Conservation (phyloP, 805 yeast genomes). For the Teunomyces stri region DNA sequence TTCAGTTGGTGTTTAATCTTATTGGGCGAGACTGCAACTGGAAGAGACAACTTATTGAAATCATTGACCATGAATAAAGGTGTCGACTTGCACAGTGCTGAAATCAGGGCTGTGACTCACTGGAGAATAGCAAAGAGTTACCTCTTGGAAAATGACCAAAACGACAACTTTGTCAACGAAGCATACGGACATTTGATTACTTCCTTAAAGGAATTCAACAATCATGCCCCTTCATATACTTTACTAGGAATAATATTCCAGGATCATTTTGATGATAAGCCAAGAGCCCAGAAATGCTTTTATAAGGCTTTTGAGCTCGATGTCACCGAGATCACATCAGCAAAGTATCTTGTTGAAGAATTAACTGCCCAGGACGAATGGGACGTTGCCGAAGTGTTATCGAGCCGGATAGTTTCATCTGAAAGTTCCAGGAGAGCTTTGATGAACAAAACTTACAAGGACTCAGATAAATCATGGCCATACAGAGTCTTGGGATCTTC, state of each 20-base stretch:
- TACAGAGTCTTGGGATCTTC: conserved; percentile 82
- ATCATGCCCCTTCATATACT: conserved; percentile 77
- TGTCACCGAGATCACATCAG: conserved; percentile 71
- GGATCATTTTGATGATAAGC: conserved; percentile 52
- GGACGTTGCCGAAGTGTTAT: conserved; percentile 77
- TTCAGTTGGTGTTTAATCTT: conserved; percentile 75
- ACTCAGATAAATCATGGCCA: conserved; percentile 69
- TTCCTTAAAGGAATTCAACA: conserved; percentile 62
- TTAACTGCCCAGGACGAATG: conserved; percentile 71
- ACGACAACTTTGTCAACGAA: conserved; percentile 27
- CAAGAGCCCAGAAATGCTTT: conserved; percentile 81
- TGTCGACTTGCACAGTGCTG: conserved; percentile 50
- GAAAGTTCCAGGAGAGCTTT: conserved; percentile 56
- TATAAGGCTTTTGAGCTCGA: conserved; percentile 88
- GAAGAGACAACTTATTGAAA: conserved; percentile 47
- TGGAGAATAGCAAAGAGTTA: conserved; percentile 77
- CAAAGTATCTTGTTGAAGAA: conserved; percentile 66
- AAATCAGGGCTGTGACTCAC: conserved; percentile 54
- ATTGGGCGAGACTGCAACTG: conserved; percentile 48
- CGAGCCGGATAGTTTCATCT: conserved; percentile 61
- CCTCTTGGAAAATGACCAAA: conserved; percentile 29
- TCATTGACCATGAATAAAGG: conserved; percentile 49
- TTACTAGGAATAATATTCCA: conserved; percentile 75
- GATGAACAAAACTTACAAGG: conserved; percentile 24
- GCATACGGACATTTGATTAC: conserved; percentile 60